A percentile compares a stretch with the other conserved stretches of the same genome.
Conservation (phyloP, 371 early-diverging fungal genomes). For the Actinomucor elegans region DNA sequence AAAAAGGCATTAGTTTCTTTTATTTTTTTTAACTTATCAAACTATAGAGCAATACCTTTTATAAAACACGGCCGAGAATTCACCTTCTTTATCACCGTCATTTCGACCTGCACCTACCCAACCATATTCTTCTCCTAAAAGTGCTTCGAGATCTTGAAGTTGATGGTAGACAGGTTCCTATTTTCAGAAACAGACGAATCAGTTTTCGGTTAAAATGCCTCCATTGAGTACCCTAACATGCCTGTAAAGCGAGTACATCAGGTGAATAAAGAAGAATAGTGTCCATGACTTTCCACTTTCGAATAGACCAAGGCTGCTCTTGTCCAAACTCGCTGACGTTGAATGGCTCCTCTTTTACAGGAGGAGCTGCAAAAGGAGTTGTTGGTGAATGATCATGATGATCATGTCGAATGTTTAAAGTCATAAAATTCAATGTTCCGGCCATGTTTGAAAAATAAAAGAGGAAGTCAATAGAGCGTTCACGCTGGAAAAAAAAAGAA, state of each 20-base stretch:
- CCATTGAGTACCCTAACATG: too few species aligned
- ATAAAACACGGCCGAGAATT: slow-evolving; percentile 45
- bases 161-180: slow-evolving; percentile 53
- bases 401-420: slow-evolving; percentile 48
- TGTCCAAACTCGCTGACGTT: slow-evolving; percentile 15
- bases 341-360: slow-evolving; percentile 13
- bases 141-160: slow-evolving; percentile 43
- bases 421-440: slow-evolving; percentile 33
- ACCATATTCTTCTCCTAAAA: slow-evolving; percentile 44
- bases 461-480: too few species aligned
- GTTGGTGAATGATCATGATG: slow-evolving; percentile 14
- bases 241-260: slow-evolving; percentile 50
- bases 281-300: slow-evolving; percentile 50
- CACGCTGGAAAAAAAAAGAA: too few species aligned
- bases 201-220: not conserved
- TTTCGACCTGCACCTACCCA: slow-evolving; percentile 52
- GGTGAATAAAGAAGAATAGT: slow-evolving; percentile 44
- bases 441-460: not conserved
- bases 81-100: slow-evolving; percentile 50
- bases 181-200: not conserved
- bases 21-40: not conserved
- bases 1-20: not conserved
- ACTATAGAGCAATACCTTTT: slow-evolving; percentile 37
- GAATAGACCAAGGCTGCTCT: slow-evolving; percentile 50
- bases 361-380: slow-evolving; percentile 32